Evolutionary conservation across 148 eudicot species (phyloP), one percentile per base, ranked within the genome.

Genomic region (Chenopodium suecicum): DNA sequence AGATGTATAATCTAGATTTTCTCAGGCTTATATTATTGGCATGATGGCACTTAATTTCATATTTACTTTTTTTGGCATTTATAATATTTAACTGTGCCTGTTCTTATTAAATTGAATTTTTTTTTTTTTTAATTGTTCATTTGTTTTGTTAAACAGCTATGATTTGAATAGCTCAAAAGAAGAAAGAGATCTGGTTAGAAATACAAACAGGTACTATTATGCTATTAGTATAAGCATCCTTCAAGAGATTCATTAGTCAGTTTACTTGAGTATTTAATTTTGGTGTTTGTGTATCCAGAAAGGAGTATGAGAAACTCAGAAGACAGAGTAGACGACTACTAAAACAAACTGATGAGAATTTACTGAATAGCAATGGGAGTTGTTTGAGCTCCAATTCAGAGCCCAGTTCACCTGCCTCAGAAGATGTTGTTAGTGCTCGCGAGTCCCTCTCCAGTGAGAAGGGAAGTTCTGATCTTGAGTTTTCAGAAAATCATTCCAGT

Each of bases 271-370:
- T 14, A 74, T 19, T 69, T 29, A 17, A 23, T 71, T 56, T 9
- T 52, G 47, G 22, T 58, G 20, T 84, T 74, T 23, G 63, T 79
- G 16, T 67, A 75, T 65, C 85, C 91, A 96, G 99, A 80, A 91
- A 92, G 87, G 95, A 94, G 82, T 96, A 96, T 70, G 97, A 92
- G 88, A 92, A 85, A 84, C 89, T 96, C 62, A 82, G 99, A 77
- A 88, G 91, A 82, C 92, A 85, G 70, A 93, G 97, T 76, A 91
- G 89, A 73, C 90, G 89, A 75, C 85, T 91, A 64, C 84, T 91
- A 31, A 91, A 89, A 84, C 87, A 77, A 70, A 82, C 79, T 72
- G 81, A 79, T 65, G 88, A 81, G 25, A 86, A 48, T 68, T 31
- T 67, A 32, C 79, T 68, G 32, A 86, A 86, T 83, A 82, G 87